Evolutionary conservation across 495 filamentous ascomycete species (phyloP), one percentile per base, ranked within the genome.

Genomic region (Thermothielavioides terrestris): DNA sequence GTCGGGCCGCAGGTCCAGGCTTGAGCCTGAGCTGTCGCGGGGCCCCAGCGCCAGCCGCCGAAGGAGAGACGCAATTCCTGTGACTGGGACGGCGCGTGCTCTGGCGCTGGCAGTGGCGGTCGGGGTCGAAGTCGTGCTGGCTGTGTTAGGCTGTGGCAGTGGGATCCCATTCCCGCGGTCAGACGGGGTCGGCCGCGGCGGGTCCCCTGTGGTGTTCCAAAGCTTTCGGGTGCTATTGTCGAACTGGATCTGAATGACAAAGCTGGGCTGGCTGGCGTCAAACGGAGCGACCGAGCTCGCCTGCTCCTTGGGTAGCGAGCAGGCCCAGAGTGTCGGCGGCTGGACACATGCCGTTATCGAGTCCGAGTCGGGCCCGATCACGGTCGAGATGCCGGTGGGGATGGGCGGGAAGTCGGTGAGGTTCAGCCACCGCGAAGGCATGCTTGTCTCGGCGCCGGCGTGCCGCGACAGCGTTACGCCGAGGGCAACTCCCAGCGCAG

Each of bases 321-420:
- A 95, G 59, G 81, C 89, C 89, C 89, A 95, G 35, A 89, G 62
- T 0, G 83, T 83, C 0, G 77, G 60, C 5, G 86, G 83, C 15
- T 68, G 66, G 21, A 89, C 78, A 53, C 89, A 95, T 4, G 74
- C 78, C 3, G 79, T 77, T 17, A 74, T 73, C 11, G 77, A 67
- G 1, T 70, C 60, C 1, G 76, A 70, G 30, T 83, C 75, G 2
- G 88, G 77, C 2, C 79, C 81, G 2, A 81, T 75, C 23, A 95
- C 75, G 0, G 89, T 94, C 25, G 81, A 72, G 45, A 94, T 72
- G 1, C 89, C 89, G 0, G 85, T 89, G 8, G 85, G 86, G 49
- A 95, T 87, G 0, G 89, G 84, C 28, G 89, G 89, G 54, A 85
- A 94, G 22, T 81, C 81, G 1, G 89, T 94, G 22, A 94, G 63